Base-by-base conservation (phyloP, 140 eudicot species). In the Eryngium alpinum region DNA sequence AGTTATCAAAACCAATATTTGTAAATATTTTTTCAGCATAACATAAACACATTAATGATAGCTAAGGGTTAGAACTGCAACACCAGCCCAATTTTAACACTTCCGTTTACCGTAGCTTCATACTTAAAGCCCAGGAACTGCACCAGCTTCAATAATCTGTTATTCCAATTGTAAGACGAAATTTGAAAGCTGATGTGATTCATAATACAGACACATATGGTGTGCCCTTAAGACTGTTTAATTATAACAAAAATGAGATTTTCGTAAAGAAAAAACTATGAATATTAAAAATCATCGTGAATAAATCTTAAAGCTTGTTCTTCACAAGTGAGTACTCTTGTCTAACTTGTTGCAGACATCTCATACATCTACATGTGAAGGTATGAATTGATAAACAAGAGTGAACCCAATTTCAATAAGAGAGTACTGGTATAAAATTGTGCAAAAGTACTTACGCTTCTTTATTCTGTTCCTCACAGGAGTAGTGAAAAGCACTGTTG, bases 61-160 rank as follows among this genome's bases (percentile, higher is more conserved):
- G 71, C 29, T 70, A 24, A 79, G 17, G n/a, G n/a, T n/a, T n/a
- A n/a, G n/a, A n/a, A n/a, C n/a, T n/a, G n/a, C n/a, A n/a, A n/a
- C n/a, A n/a, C n/a, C n/a, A 22, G 65, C 65, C 59, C 63, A 50
- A 44, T 9, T 56, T 27, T 49, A 69, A 5, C 22, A 75, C 44
- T 44, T 77, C 11, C 22, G 29, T 3, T 21, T 59, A 31, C 21
- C 70, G 6, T 24, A 29, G 34, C 34, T 70, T 27, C 34, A 80
- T 71, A 84, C 88, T 83, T 83, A 89, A 80, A 87, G 81, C 80
- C 87, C 50, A 71, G 96, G 97, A 81, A 93, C 78, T 21, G 87
- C 79, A 81, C 98, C 98, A 50, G 93, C 93, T 77, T 87, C 90
- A 87, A 90, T 31, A 84, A 93, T 91, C 84, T 93, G 97, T 80